These are phyloP conservation scores for Calophaca sinica DNA, from an alignment of 306 rosid genomes.

Conservation along the genomic window DNA sequence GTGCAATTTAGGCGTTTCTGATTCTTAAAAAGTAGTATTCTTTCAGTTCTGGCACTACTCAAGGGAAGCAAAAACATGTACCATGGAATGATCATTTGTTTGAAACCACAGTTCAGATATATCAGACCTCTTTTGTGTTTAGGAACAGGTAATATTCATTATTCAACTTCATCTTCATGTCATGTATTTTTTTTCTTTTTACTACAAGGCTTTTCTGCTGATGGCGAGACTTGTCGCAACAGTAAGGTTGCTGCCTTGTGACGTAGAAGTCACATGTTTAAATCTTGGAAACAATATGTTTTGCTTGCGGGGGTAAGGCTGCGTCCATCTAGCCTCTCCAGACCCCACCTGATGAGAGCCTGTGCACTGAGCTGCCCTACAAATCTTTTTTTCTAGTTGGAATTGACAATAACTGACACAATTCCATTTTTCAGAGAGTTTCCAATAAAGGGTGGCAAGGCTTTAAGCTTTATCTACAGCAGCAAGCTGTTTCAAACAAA, in stretches of 20 bases:
- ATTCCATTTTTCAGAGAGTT: constrained; percentile 60
- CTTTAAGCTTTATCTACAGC: constrained; percentile 77
- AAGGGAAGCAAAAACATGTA: constrained; percentile 79
- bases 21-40: constrained; percentile 27
- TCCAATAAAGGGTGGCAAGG: constrained; percentile 89
- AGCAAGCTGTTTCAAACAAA: constrained; percentile 76
- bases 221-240: no score
- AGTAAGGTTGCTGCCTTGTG: no score
- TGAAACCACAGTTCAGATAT: constrained; percentile 78
- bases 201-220: no score
- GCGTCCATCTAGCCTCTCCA: no score
- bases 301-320: no score
- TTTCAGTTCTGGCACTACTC: constrained; percentile 96
- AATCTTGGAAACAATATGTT: no score
- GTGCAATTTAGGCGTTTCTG: constrained; percentile 10
- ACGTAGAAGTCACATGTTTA: no score
- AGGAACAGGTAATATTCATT: constrained; percentile 67
- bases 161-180: background rate
- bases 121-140: constrained; percentile 80
- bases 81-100: constrained; percentile 93
- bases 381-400: no score
- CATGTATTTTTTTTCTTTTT: background rate
- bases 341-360: no score
- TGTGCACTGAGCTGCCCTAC: no score
- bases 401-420: background rate